Evolutionary conservation across 2,329 filamentous ascomycete genomes (phyloP).

Genomic region (Verticillium dahliae): DNA sequence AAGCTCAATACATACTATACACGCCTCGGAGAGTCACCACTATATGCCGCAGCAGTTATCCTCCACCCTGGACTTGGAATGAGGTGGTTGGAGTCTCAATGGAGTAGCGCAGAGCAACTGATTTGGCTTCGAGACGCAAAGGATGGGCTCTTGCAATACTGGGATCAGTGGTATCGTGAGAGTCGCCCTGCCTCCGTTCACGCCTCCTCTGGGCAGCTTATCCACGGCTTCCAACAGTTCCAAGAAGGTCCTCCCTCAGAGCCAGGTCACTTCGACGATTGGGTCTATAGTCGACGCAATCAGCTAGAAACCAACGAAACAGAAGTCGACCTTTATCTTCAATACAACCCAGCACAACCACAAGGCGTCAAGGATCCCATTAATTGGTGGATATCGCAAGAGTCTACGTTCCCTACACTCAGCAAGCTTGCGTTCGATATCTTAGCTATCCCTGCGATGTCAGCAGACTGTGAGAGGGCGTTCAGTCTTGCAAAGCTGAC

Average conservation of each 20-base stretch:
- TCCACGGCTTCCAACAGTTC: neutral
- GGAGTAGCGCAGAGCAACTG: neutral
- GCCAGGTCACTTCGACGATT: too few relatives aligned
- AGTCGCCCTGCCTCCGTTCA: too few relatives aligned
- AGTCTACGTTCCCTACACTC: neutral
- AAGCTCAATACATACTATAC: neutral
- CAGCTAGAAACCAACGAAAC: too few relatives aligned
- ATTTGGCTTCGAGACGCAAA: neutral
- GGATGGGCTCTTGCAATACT: neutral
- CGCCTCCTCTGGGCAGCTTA: neutral
- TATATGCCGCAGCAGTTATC: neutral
- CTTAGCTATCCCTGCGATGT: neutral
- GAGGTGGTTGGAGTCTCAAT: neutral
- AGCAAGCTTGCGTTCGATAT: neutral
- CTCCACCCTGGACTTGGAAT: neutral
- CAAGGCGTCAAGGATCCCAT: neutral
- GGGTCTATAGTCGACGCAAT: too few relatives aligned
- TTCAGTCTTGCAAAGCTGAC: neutral
- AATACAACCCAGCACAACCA: neutral
- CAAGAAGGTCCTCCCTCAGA: too few relatives aligned
- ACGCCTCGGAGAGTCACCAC: neutral
- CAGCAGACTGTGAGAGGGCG: too few relatives aligned
- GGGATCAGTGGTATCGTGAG: neutral
- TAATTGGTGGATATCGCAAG: neutral
- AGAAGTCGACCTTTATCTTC: neutral